phyloP scores from a whole-genome alignment of 1,284 basidiomycete species.

The Ustilago cynodontis region DNA sequence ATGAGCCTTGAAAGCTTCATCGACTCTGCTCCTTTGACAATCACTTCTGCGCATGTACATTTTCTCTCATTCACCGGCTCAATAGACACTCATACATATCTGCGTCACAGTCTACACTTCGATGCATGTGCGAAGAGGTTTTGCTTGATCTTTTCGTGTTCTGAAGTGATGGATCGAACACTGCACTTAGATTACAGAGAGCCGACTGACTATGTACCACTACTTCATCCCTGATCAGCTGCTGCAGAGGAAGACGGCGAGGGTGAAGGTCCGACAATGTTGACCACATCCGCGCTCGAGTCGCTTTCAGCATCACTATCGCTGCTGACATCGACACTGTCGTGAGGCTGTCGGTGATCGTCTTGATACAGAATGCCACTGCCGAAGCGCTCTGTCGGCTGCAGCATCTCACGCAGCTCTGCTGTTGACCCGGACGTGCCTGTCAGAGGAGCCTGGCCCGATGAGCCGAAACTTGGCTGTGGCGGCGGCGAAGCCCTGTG shows the following conservation, averaged over 20 bases:
- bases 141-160: background rate
- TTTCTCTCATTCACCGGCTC: conserved; percentile 5
- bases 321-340: conserved; percentile 2
- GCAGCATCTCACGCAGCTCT: conserved; percentile 8
- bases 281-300: conserved; percentile 9
- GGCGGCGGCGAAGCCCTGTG: background rate
- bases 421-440: background rate
- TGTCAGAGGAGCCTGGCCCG: background rate
- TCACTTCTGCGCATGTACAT: background rate
- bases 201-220: background rate
- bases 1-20: conserved; percentile 14
- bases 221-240: background rate
- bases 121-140: background rate
- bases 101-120: background rate
- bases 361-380: background rate
- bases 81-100: conserved; percentile 15
- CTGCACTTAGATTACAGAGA: background rate
- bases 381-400: background rate
- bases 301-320: conserved; percentile 3
- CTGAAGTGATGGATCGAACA: background rate
- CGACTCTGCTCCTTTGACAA: background rate
- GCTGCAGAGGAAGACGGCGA: conserved; percentile 3
- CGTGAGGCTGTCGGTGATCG: background rate
- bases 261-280: background rate
- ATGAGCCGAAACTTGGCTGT: conserved; percentile 2